Percentiles rank a stretch among this genome's conserved stretches.
Conservation (phyloP, 1,284 basidiomycete genomes). For the Peniophora sp. region DNA sequence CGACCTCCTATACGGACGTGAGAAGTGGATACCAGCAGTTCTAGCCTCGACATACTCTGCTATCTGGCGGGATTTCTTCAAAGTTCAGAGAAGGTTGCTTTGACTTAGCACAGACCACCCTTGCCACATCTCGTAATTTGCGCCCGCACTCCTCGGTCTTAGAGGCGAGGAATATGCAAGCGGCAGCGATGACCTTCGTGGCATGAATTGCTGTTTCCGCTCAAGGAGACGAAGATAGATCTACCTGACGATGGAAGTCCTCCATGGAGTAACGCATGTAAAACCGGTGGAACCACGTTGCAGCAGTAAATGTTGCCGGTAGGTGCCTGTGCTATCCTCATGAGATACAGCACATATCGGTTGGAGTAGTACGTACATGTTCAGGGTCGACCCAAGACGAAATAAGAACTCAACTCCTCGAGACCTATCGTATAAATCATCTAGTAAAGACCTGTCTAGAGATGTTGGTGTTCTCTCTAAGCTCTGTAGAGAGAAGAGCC, state of each 20-base stretch:
- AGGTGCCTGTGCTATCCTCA: slow-evolving; percentile 44
- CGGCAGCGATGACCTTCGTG: slow-evolving; percentile 77
- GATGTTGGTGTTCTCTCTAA: slow-evolving; percentile 48
- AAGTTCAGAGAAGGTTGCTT: slow-evolving; percentile 37
- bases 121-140: slow-evolving; percentile 79
- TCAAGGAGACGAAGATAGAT: slow-evolving; percentile 10
- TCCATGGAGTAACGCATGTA: slow-evolving; percentile 90
- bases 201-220: slow-evolving; percentile 3
- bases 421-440: slow-evolving; percentile 67
- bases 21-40: slow-evolving; percentile 2
- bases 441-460: slow-evolving; percentile 48
- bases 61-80: slow-evolving; percentile 48
- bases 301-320: slow-evolving; percentile 75
- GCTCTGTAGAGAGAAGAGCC: slow-evolving; percentile 59
- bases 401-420: slow-evolving; percentile 77
- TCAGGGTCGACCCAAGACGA: slow-evolving; percentile 66
- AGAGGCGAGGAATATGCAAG: slow-evolving; percentile 86
- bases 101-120: slow-evolving; percentile 68
- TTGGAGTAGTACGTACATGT: slow-evolving; percentile 44
- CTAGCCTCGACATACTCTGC: slow-evolving; percentile 37
- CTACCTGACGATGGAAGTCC: slow-evolving; percentile 73
- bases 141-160: slow-evolving; percentile 88
- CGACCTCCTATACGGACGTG: slow-evolving; percentile 50
- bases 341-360: slow-evolving; percentile 7
- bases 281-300: slow-evolving; percentile 90